Conservation (phyloP, 140 eudicot species). For the Oenanthe javanica region DNA sequence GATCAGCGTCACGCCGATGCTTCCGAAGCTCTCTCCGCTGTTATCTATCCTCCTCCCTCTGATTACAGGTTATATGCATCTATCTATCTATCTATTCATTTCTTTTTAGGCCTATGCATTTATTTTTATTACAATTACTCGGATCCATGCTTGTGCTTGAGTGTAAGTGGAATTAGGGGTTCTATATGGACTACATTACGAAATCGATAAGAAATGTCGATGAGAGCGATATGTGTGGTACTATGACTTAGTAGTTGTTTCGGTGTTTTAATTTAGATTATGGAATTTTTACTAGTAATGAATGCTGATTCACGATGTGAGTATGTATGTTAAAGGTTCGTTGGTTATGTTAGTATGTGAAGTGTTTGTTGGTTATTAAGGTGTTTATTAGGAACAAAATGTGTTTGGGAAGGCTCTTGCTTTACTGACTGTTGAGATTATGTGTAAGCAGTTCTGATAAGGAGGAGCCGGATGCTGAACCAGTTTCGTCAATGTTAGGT, state of each 20-base stretch:
- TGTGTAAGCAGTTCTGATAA: conserved; percentile 78
- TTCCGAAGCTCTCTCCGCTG: conserved; percentile 87
- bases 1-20: conserved; percentile 99
- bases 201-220: not conserved
- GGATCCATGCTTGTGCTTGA: not conserved
- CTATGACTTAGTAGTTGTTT: not conserved
- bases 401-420: not conserved
- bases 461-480: conserved; percentile 90
- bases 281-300: not conserved
- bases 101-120: not conserved
- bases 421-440: not conserved
- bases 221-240: not conserved
- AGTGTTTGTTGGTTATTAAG: not conserved
- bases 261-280: not conserved
- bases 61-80: conserved; percentile 61
- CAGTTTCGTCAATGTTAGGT: conserved; percentile 78
- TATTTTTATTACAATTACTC: not conserved
- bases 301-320: not conserved
- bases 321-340: not conserved
- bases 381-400: not conserved
- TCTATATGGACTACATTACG: not conserved
- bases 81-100: not conserved
- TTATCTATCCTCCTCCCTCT: conserved; percentile 62
- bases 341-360: not conserved
- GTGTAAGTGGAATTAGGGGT: not conserved